Evolutionary conservation across 768 basidiomycete species (phyloP).

Genomic region (Ephemerocybe angulata): DNA sequence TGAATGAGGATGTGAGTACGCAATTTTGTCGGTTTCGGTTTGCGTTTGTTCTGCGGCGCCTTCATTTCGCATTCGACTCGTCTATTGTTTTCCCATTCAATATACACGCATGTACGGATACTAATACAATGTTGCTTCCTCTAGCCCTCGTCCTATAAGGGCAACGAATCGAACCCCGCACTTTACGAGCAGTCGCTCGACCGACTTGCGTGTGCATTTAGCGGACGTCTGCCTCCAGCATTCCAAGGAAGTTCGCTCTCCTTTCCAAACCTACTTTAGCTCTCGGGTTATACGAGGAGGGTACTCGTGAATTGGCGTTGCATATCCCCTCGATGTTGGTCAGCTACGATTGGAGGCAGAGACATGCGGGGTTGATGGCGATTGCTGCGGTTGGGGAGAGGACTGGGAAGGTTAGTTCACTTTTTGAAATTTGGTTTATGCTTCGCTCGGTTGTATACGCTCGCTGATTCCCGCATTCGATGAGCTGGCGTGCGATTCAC

Average conservation of each 20-base stretch:
- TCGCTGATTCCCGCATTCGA: too few relatives aligned
- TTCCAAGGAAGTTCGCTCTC: constrained; percentile 46
- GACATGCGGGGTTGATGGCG: constrained; percentile 85
- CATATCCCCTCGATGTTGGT: constrained; percentile 80
- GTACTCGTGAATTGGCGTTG: constrained; percentile 17
- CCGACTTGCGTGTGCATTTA: constrained; percentile 74
- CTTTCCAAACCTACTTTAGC: neutral
- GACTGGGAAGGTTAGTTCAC: constrained; percentile 54
- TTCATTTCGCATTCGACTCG: neutral
- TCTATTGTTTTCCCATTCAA: constrained; percentile 26
- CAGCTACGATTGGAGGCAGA: constrained; percentile 77
- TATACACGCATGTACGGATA: constrained; percentile 25
- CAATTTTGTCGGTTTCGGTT: neutral
- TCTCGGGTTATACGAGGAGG: neutral
- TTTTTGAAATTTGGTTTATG: neutral
- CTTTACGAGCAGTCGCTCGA: constrained; percentile 84
- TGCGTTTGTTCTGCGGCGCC: neutral
- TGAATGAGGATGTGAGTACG: constrained; percentile 74
- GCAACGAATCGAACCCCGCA: constrained; percentile 62
- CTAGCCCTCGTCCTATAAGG: constrained; percentile 36
- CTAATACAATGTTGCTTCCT: neutral
- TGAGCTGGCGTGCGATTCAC: too few relatives aligned
- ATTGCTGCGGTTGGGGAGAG: constrained; percentile 86
- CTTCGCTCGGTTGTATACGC: too few relatives aligned
- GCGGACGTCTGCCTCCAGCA: constrained; percentile 74